phyloP scores from a whole-genome alignment of 1,139 yeast genomes.

The Kluyveromyces sp. region DNA sequence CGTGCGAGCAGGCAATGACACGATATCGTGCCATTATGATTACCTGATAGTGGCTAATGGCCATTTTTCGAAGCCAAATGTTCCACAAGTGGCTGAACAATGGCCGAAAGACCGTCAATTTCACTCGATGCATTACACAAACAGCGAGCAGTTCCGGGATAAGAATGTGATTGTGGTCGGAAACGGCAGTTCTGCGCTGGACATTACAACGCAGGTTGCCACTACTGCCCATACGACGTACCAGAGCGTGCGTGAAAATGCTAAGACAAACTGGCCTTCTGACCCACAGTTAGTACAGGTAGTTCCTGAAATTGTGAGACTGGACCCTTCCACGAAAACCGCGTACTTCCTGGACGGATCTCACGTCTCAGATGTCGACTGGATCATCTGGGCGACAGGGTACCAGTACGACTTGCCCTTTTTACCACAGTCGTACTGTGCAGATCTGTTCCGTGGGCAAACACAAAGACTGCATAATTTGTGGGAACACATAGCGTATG shows the following conservation, averaged over 20 bases:
- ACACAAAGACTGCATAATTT: slow-evolving; percentile 40
- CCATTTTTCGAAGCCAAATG: slow-evolving; percentile 46
- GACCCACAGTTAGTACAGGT: slow-evolving; percentile 22
- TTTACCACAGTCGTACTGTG: slow-evolving; percentile 33
- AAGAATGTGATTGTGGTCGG: slow-evolving; percentile 51
- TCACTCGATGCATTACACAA: slow-evolving; percentile 57
- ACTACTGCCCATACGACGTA: slow-evolving; percentile 37
- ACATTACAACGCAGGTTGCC: slow-evolving; percentile 47
- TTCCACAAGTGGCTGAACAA: slow-evolving; percentile 39
- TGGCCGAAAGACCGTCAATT: slow-evolving; percentile 42
- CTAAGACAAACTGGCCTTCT: slow-evolving; percentile 19
- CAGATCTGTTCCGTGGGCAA: slow-evolving; percentile 37
- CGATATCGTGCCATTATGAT: slow-evolving; percentile 37
- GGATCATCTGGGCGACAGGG: slow-evolving; percentile 60
- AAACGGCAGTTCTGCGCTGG: slow-evolving; percentile 56
- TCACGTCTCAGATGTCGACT: slow-evolving; percentile 38
- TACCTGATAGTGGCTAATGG: slow-evolving; percentile 50
- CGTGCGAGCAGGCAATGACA: slow-evolving; percentile 9
- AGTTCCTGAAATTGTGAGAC: slow-evolving; percentile 29
- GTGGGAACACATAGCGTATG: slow-evolving; percentile 47
- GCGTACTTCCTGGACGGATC: slow-evolving; percentile 37
- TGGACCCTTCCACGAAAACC: slow-evolving; percentile 33
- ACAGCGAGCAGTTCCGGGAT: slow-evolving; percentile 38
- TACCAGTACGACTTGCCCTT: slow-evolving; percentile 46
- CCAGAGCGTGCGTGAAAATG: slow-evolving; percentile 39